Conservation (phyloP, 2,329 filamentous ascomycete species). For the Sarocladiaceae sp. region DNA sequence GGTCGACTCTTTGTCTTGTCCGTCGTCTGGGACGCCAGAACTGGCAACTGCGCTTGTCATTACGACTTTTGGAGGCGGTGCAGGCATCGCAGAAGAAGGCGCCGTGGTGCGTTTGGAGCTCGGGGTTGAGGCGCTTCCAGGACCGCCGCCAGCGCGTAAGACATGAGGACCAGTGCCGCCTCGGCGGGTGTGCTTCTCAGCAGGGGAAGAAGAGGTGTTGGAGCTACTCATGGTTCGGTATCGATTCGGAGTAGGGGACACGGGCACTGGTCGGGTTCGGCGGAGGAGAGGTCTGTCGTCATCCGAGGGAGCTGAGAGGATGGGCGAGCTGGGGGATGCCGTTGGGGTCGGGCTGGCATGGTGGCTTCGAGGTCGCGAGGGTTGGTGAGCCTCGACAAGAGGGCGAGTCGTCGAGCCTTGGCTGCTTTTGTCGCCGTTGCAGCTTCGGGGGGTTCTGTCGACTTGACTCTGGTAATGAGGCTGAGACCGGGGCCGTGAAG, state of each 20-base stretch:
- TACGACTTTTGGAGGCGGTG: conserved; percentile 1
- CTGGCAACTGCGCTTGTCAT: background rate
- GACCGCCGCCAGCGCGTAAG: conserved; percentile 1
- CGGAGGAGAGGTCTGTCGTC: no score
- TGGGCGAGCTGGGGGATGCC: no score
- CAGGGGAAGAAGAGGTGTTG: background rate
- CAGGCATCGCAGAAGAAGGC: background rate
- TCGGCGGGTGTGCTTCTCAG: background rate
- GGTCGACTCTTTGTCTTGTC: background rate
- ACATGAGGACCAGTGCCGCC: background rate
- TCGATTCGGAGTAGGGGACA: background rate
- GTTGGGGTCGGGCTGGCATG: no score
- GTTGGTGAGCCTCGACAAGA: no score
- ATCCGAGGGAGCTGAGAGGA: no score
- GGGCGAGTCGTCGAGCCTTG: no score
- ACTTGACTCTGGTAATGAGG: no score
- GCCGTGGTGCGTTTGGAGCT: background rate
- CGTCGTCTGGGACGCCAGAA: background rate
- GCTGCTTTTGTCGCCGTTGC: no score
- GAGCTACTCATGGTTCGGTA: background rate
- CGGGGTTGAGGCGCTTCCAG: no score
- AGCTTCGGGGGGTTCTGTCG: no score
- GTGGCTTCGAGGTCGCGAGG: no score
- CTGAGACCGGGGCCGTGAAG: no score
- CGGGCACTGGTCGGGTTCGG: background rate